These are phyloP conservation scores for Marasmius fiardii DNA, from an alignment of 1,284 basidiomycete genomes.

Conservation along the genomic window DNA sequence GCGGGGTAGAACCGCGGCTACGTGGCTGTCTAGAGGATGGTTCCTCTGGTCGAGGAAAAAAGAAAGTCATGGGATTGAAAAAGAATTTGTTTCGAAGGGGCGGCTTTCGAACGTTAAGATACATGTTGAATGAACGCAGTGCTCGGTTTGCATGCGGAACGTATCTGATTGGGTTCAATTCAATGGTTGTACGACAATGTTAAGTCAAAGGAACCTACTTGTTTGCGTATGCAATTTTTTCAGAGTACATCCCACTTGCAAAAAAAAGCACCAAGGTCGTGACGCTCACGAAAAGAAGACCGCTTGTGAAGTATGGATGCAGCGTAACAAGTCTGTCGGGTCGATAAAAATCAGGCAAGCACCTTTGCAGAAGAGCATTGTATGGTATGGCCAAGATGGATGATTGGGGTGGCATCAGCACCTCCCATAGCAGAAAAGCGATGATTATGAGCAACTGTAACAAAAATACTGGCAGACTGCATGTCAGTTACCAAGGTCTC, in stretches of 20 bases:
- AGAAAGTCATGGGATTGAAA: constrained; percentile 62
- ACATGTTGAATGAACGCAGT: constrained; percentile 93
- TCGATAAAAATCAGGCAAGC: constrained; percentile 49
- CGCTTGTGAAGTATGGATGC: constrained; percentile 72
- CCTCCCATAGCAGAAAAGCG: constrained; percentile 68
- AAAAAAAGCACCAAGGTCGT: constrained; percentile 95
- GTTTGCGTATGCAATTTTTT: constrained; percentile 96
- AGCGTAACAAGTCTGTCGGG: constrained; percentile 42
- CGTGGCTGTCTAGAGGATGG: neutral
- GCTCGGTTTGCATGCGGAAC: constrained; percentile 95
- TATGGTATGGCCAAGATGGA: constrained; percentile 66
- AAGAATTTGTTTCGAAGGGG: constrained; percentile 59
- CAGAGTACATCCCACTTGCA: constrained; percentile 93
- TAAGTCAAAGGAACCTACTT: constrained; percentile 52
- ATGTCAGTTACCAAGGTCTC: constrained; percentile 1
- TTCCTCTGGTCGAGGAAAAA: constrained; percentile 41
- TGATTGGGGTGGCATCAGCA: constrained; percentile 59
- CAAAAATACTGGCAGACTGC: constrained; percentile 62
- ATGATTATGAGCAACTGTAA: constrained; percentile 67
- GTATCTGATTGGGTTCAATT: constrained; percentile 55
- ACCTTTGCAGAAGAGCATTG: constrained; percentile 43
- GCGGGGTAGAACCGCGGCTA: neutral
- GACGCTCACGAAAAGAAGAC: constrained; percentile 78
- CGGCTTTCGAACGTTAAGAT: constrained; percentile 87
- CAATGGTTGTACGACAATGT: constrained; percentile 14